phyloP scores from a whole-genome alignment of 208 protist genomes.

The Leishmania guyanensis region DNA sequence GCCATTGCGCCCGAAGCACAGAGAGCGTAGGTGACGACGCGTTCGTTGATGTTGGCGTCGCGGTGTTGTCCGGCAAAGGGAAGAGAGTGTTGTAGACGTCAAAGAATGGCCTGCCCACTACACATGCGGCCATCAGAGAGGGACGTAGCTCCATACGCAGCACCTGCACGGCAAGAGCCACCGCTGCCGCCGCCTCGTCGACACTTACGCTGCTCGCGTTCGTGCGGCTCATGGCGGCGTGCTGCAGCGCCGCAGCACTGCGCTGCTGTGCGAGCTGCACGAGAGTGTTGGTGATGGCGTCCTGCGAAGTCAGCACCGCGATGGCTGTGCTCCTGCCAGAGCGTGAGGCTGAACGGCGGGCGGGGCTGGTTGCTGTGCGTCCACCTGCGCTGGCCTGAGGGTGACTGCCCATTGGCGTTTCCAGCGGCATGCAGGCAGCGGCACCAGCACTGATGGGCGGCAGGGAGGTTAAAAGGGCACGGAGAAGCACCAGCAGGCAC shows the following conservation, averaged over 20 bases:
- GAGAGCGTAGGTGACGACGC: slow-evolving; percentile 10
- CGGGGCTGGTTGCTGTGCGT: background rate
- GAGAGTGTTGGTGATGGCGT: slow-evolving; percentile 7
- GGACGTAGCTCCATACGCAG: slow-evolving; percentile 20
- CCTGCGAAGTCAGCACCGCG: background rate
- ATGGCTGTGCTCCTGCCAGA: background rate
- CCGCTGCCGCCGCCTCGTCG: slow-evolving; percentile 7
- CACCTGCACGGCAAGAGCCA: slow-evolving; percentile 28
- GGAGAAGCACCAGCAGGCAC: slow-evolving; percentile 20
- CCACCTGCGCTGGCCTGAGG: background rate
- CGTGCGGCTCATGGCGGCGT: background rate
- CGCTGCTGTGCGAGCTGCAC: slow-evolving; percentile 20
- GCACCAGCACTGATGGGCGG: background rate
- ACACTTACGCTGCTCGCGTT: background rate
- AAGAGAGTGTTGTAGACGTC: slow-evolving; percentile 29
- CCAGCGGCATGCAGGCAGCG: background rate
- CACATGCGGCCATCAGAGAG: background rate
- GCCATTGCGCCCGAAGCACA: slow-evolving; percentile 31
- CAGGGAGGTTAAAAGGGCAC: slow-evolving; percentile 14
- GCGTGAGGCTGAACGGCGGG: background rate
- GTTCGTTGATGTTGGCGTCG: background rate
- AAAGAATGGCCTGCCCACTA: slow-evolving; percentile 13
- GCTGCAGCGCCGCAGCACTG: slow-evolving; percentile 9
- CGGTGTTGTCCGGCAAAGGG: background rate
- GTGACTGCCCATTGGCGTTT: background rate